Evolutionary conservation across 2,329 filamentous ascomycete species (phyloP).

Genomic region (Fusarium camptoceras): DNA sequence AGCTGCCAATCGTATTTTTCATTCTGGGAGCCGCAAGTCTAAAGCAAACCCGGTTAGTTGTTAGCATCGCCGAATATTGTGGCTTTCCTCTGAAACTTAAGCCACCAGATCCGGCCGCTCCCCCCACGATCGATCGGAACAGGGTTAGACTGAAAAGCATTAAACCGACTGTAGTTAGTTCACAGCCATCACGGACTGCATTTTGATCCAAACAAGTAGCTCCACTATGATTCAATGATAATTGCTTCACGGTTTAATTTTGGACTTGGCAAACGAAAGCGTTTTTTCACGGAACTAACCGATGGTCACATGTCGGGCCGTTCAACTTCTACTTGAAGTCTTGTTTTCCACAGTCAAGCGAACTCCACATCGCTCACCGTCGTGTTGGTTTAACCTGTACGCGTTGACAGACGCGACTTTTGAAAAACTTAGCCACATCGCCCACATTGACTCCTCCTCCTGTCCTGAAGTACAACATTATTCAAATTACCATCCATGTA

Average conservation of each 20-base stretch:
- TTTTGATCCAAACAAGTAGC: not conserved
- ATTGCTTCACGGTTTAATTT: not conserved
- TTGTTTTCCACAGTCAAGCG: not conserved
- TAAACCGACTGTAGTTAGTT: not conserved
- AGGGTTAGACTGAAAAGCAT: too few species aligned
- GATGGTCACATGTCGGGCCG: not conserved
- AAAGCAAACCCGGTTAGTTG: not conserved
- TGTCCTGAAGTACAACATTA: not conserved
- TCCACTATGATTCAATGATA: not conserved
- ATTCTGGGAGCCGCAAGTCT: not conserved
- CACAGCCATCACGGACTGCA: not conserved
- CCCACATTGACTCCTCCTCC: not conserved
- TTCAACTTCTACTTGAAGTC: not conserved
- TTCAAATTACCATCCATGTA: not conserved
- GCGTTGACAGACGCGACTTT: too few species aligned
- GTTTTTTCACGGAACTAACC: fast-evolving
- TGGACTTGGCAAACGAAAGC: not conserved
- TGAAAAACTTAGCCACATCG: not conserved
- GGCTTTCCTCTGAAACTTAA: not conserved
- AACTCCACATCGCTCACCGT: not conserved
- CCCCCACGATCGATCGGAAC: not conserved
- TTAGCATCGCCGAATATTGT: not conserved
- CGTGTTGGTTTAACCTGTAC: too few species aligned
- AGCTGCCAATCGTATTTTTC: not conserved
- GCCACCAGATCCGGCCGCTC: not conserved